Evolutionary conservation across 2,329 filamentous ascomycete genomes (phyloP).

Genomic region (Bipolaris cookei): DNA sequence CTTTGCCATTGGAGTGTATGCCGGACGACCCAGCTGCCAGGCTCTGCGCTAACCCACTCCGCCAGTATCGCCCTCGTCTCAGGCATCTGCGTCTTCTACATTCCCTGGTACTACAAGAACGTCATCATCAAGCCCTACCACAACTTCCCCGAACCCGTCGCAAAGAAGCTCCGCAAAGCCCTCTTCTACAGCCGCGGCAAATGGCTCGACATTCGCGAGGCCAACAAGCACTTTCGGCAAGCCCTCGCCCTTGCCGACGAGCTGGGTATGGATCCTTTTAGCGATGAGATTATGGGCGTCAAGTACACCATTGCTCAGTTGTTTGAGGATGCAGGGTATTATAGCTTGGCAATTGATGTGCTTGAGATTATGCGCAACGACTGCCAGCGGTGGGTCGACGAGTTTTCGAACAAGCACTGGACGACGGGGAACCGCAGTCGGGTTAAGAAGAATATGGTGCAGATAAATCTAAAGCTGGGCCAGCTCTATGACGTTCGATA

Average conservation of each 20-base stretch:
- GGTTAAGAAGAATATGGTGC: slow-evolving; percentile 74
- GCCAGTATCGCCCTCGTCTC: slow-evolving; percentile 49
- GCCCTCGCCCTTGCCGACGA: slow-evolving; percentile 77
- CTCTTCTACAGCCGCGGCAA: slow-evolving; percentile 78
- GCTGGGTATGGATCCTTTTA: slow-evolving; percentile 82
- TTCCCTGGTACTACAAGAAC: slow-evolving; percentile 55
- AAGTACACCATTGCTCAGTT: slow-evolving; percentile 81
- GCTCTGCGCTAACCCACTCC: slow-evolving; percentile 12
- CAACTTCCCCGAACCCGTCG: slow-evolving; percentile 71
- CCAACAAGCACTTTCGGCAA: slow-evolving; percentile 81
- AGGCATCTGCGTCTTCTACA: slow-evolving; percentile 50
- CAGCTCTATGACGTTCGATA: slow-evolving; percentile 80
- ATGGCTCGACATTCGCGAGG: slow-evolving; percentile 73
- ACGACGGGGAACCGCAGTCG: slow-evolving; percentile 62
- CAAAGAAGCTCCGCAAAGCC: slow-evolving; percentile 79
- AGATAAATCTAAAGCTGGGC: slow-evolving; percentile 81
- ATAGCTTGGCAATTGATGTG: slow-evolving; percentile 73
- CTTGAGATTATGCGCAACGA: slow-evolving; percentile 78
- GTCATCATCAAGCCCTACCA: slow-evolving; percentile 59
- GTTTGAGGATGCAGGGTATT: slow-evolving; percentile 77
- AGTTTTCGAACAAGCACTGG: slow-evolving; percentile 51
- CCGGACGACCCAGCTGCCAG: not conserved
- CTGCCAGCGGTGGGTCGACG: slow-evolving; percentile 61
- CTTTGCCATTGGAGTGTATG: slow-evolving; percentile 40
- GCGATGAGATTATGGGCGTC: slow-evolving; percentile 88